Percentiles rank a stretch among this genome's conserved stretches.
Evolutionary conservation across 108 stramenopile species (phyloP).

Genomic region (Skeletonema marinoi): DNA sequence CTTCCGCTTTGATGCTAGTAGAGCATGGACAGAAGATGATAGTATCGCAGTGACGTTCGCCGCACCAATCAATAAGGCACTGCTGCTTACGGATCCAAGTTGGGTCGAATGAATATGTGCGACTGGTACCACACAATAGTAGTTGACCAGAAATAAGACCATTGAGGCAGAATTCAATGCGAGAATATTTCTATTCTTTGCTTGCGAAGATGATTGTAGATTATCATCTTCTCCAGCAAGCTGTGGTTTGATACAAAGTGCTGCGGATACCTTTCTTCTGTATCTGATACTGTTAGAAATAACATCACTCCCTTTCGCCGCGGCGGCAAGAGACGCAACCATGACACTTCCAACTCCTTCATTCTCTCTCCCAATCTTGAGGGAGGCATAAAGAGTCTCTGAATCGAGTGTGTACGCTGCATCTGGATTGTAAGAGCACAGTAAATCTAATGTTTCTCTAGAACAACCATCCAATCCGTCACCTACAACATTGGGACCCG

Average conservation of each 20-base stretch:
- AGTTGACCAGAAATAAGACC: constrained; percentile 45
- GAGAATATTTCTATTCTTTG: constrained; percentile 16
- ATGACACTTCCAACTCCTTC: constrained; percentile 38
- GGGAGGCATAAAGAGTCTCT: constrained; percentile 30
- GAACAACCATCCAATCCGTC: constrained; percentile 82
- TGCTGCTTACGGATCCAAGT: constrained; percentile 30
- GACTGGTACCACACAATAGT: constrained; percentile 34
- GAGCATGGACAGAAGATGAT: constrained; percentile 20
- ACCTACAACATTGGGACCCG: constrained; percentile 64
- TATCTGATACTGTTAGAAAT: constrained; percentile 13
- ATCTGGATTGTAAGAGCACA: constrained; percentile 77
- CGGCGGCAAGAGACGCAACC: constrained; percentile 35
- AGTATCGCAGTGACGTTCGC: constrained; percentile 36
- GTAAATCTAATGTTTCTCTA: constrained; percentile 70
- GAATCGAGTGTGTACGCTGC: constrained; percentile 55
- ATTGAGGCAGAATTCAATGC: constrained; percentile 32
- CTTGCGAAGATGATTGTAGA: background rate
- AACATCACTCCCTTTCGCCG: constrained; percentile 18
- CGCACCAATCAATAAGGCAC: constrained; percentile 24
- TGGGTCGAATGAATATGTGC: constrained; percentile 25
- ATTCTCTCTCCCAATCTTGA: constrained; percentile 27
- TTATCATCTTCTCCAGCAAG: constrained; percentile 6
- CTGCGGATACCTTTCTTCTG: constrained; percentile 18
- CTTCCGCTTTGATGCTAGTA: constrained; percentile 27
- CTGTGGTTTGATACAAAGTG: constrained; percentile 34